These are phyloP conservation scores for Stemphylium vesicarium DNA, from an alignment of 2,329 filamentous ascomycete species.

Conservation along the genomic window DNA sequence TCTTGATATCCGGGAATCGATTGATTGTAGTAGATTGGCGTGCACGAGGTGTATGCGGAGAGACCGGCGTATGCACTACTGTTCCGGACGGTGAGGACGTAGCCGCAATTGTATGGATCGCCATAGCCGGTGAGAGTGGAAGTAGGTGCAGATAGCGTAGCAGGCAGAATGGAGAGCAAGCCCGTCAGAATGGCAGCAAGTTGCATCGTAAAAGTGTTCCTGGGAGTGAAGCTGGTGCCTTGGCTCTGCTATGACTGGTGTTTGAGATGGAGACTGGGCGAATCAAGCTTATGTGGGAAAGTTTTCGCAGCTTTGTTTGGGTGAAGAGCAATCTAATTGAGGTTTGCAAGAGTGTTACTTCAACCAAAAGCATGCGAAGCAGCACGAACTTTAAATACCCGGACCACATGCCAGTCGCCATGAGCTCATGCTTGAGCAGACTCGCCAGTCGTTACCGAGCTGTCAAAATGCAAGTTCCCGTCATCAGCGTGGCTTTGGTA, in stretches of 20 bases:
- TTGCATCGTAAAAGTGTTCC: neutral
- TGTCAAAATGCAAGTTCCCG: slow-evolving; percentile 27
- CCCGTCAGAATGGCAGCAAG: neutral
- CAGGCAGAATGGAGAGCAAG: neutral
- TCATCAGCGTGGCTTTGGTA: slow-evolving; percentile 23
- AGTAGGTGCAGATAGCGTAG: neutral
- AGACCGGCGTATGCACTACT: slow-evolving; percentile 14
- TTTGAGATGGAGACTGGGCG: neutral
- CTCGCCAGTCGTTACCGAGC: slow-evolving; percentile 11
- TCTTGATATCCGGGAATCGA: slow-evolving; percentile 12
- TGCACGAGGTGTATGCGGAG: slow-evolving; percentile 8
- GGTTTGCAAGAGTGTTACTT: neutral
- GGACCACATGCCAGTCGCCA: neutral
- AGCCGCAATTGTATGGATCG: slow-evolving; percentile 19
- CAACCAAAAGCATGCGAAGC: neutral
- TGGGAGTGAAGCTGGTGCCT: neutral
- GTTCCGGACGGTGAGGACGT: slow-evolving; percentile 19
- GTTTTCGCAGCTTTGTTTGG: neutral
- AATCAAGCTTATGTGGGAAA: neutral
- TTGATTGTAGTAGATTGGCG: slow-evolving; percentile 15
- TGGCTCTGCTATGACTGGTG: too few species aligned
- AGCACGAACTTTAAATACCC: slow-evolving; percentile 5
- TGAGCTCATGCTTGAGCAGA: slow-evolving; percentile 1
- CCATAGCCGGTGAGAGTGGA: neutral
- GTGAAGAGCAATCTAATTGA: neutral